Evolutionary conservation across 148 eudicot genomes (phyloP).

Genomic region (Camellia japonica): DNA sequence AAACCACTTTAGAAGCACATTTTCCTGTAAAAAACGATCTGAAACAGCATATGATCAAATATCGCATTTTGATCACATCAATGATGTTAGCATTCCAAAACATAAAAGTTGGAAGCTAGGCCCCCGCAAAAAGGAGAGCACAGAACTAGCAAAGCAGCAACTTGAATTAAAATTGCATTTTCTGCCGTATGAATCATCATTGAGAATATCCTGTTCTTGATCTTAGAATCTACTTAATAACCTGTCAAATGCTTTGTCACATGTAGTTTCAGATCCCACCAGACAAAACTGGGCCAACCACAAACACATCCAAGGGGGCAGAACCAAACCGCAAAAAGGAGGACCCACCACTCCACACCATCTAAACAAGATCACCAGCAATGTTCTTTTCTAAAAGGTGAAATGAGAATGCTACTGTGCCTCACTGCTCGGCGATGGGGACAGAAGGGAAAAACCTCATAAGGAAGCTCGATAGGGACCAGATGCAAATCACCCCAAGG

Average conservation of each 20-base stretch:
- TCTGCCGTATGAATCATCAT: background rate
- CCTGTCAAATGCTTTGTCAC: background rate
- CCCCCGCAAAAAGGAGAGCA: background rate
- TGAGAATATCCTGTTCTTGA: background rate
- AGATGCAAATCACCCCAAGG: constrained; percentile 83
- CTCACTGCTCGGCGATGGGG: constrained; percentile 32
- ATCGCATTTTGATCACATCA: background rate
- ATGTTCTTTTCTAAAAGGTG: background rate
- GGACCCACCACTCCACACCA: background rate
- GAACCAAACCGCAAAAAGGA: background rate
- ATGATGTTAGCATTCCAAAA: background rate
- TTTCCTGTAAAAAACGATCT: background rate
- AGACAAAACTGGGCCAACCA: constrained; percentile 2
- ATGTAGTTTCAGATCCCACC: background rate
- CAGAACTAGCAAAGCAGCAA: constrained; percentile 2
- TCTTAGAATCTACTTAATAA: background rate
- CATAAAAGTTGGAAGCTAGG: background rate
- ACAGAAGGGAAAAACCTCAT: constrained; percentile 64
- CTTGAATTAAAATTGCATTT: background rate
- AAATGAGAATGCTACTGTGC: background rate
- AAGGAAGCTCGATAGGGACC: constrained; percentile 94
- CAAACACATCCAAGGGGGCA: background rate
- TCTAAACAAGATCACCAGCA: background rate
- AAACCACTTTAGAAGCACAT: background rate
- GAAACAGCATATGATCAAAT: background rate